Percentiles rank a stretch among this genome's conserved stretches.
These are phyloP conservation scores for Isabelozyma gotoi DNA, from an alignment of 805 yeast genomes.

Conservation along the genomic window DNA sequence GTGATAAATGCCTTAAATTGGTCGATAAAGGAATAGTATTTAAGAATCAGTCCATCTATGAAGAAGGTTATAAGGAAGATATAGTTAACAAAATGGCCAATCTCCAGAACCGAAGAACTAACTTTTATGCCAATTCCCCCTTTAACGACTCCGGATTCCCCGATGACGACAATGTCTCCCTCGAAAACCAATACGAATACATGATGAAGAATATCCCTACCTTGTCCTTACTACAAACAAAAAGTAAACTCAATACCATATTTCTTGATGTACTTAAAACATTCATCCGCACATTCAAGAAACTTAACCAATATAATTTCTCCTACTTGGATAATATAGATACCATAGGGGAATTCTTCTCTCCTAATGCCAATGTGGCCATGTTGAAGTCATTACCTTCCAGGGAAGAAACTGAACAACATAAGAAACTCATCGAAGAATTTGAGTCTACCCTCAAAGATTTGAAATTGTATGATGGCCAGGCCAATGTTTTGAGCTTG, in stretches of 20 bases:
- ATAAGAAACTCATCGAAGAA: conserved; percentile 25
- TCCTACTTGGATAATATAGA: conserved; percentile 28
- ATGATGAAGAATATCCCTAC: conserved; percentile 23
- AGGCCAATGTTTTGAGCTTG: conserved; percentile 1
- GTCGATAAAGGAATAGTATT: conserved; percentile 33
- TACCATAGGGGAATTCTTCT: conserved; percentile 21
- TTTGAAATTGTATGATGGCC: conserved; percentile 15
- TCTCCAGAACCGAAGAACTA: conserved; percentile 11
- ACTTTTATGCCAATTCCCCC: conserved; percentile 27
- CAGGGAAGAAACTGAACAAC: conserved; percentile 29
- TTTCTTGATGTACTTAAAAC: conserved; percentile 35
- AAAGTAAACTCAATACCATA: conserved; percentile 30
- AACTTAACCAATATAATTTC: conserved; percentile 26
- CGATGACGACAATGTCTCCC: conserved; percentile 14
- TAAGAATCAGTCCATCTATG: conserved; percentile 21
- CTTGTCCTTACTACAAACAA: conserved; percentile 30
- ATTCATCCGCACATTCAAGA: conserved; percentile 29
- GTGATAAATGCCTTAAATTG: conserved; percentile 20
- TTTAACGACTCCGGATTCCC: conserved; percentile 20
- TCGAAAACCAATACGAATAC: conserved; percentile 24
- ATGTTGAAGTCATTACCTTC: conserved; percentile 24
- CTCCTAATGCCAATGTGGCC: conserved; percentile 10
- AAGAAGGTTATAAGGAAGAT: conserved; percentile 30
- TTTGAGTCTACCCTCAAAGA: conserved; percentile 26
- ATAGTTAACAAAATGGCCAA: conserved; percentile 14